phyloP scores from a whole-genome alignment of 2,329 filamentous ascomycete genomes.

The Nemania diffusa region DNA sequence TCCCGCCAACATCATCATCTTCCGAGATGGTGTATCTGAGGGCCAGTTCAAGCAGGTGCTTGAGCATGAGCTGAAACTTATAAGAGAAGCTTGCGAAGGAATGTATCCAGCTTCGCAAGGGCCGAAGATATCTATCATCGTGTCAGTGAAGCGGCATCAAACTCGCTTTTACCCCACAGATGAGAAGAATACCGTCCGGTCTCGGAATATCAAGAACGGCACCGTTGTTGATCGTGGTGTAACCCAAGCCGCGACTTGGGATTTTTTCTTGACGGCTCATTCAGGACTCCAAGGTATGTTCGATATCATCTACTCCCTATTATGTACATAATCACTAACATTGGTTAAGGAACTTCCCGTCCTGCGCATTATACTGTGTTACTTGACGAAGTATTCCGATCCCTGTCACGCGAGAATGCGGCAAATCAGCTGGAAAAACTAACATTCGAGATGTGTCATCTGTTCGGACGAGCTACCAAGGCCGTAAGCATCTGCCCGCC shows the following conservation, averaged over 20 bases:
- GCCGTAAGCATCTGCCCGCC: slow-evolving; percentile 88
- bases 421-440: slow-evolving; percentile 76
- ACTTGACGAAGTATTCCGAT: slow-evolving; percentile 73
- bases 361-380: slow-evolving; percentile 87
- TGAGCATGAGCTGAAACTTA: slow-evolving; percentile 71
- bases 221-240: slow-evolving; percentile 88
- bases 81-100: slow-evolving; percentile 71
- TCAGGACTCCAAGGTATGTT: slow-evolving; percentile 74
- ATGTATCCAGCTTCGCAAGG: slow-evolving; percentile 64
- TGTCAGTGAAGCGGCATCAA: slow-evolving; percentile 90
- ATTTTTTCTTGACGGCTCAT: slow-evolving; percentile 88
- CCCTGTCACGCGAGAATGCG: slow-evolving; percentile 50
- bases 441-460: slow-evolving; percentile 83
- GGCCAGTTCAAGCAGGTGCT: slow-evolving; percentile 80
- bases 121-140: slow-evolving; percentile 76
- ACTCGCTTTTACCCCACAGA: slow-evolving; percentile 84
- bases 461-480: slow-evolving; percentile 87
- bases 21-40: slow-evolving; percentile 90
- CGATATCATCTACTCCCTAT: neutral
- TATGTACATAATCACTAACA: slow-evolving; percentile 16
- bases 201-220: slow-evolving; percentile 76
- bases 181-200: slow-evolving; percentile 55
- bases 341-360: slow-evolving; percentile 69
- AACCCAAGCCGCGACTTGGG: slow-evolving; percentile 78
- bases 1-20: slow-evolving; percentile 82